Percentiles rank a stretch among this genome's conserved stretches.
These are phyloP conservation scores for Torulaspora indica DNA, from an alignment of 805 yeast genomes.

Conservation along the genomic window DNA sequence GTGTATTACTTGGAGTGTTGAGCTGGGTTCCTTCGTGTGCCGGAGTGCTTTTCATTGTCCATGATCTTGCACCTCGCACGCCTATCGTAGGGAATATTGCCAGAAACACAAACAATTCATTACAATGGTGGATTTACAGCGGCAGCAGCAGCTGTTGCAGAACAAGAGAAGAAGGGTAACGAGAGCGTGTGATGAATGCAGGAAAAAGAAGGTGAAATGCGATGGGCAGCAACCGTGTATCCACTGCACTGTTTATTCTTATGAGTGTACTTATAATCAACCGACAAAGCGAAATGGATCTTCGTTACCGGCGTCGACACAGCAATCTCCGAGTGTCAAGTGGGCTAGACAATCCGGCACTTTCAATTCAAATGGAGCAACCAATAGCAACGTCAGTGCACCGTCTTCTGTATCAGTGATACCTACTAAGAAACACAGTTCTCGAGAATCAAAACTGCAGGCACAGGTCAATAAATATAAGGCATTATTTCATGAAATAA, in stretches of 20 bases:
- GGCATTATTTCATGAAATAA: slow-evolving; percentile 21
- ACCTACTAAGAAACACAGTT: slow-evolving; percentile 6
- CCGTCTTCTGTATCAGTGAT: slow-evolving; percentile 1
- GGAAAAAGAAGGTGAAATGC: slow-evolving; percentile 75
- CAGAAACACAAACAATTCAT: not conserved
- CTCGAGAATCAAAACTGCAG: slow-evolving; percentile 20
- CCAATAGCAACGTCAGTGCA: not conserved
- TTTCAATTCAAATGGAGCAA: slow-evolving; percentile 1
- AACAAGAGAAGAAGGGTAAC: slow-evolving; percentile 38
- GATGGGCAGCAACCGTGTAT: slow-evolving; percentile 82
- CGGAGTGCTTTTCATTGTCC: not conserved
- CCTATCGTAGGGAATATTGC: not conserved
- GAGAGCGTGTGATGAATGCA: slow-evolving; percentile 47
- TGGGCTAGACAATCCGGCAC: slow-evolving; percentile 4
- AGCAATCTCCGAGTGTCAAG: slow-evolving; percentile 1
- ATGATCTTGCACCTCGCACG: not conserved
- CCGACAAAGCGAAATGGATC: slow-evolving; percentile 43
- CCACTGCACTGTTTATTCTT: slow-evolving; percentile 83
- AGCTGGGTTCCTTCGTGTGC: not conserved
- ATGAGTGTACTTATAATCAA: slow-evolving; percentile 79
- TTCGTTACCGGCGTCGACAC: slow-evolving; percentile 2
- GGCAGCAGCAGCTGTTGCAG: slow-evolving; percentile 5
- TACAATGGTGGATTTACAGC: slow-evolving; percentile 6
- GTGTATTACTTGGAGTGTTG: not conserved
- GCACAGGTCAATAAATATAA: slow-evolving; percentile 22